phyloP scores from a whole-genome alignment of 768 basidiomycete species.

The Lactifluus echinatus region DNA sequence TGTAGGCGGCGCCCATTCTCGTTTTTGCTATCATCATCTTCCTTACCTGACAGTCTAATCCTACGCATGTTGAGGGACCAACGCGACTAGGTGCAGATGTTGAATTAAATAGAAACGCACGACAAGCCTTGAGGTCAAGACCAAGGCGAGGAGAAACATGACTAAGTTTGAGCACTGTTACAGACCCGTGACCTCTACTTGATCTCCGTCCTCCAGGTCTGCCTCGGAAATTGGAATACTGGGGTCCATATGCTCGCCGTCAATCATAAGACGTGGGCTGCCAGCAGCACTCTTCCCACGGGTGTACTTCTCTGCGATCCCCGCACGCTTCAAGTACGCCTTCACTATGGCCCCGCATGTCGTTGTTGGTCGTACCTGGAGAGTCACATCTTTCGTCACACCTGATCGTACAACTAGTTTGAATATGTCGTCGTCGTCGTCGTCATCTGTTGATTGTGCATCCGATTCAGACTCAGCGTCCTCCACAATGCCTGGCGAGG shows the following conservation, averaged over 20 bases:
- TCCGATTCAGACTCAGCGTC: constrained; percentile 25
- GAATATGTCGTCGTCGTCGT: constrained; percentile 39
- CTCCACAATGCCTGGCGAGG: constrained; percentile 19
- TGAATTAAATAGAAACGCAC: background rate
- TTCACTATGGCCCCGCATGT: constrained; percentile 69
- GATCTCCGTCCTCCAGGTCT: constrained; percentile 73
- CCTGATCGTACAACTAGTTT: constrained; percentile 60
- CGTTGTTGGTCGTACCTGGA: constrained; percentile 67
- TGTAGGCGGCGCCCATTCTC: background rate
- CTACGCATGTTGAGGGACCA: background rate
- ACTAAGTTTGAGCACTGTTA: background rate
- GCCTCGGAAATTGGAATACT: constrained; percentile 52
- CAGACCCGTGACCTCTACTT: constrained; percentile 48
- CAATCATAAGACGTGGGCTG: constrained; percentile 48
- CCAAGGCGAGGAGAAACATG: background rate
- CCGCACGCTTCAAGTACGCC: constrained; percentile 64
- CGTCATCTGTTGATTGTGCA: constrained; percentile 22
- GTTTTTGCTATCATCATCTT: background rate
- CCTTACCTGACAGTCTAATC: constrained; percentile 6
- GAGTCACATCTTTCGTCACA: constrained; percentile 43
- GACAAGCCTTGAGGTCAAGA: background rate
- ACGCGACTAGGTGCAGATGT: background rate
- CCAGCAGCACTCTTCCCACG: constrained; percentile 26
- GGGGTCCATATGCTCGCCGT: constrained; percentile 63
- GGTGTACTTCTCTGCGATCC: constrained; percentile 47